Percentiles rank a stretch among this genome's conserved stretches.
Evolutionary conservation across 371 early-diverging fungal genomes (phyloP).

Genomic region (Mortierella sp.): DNA sequence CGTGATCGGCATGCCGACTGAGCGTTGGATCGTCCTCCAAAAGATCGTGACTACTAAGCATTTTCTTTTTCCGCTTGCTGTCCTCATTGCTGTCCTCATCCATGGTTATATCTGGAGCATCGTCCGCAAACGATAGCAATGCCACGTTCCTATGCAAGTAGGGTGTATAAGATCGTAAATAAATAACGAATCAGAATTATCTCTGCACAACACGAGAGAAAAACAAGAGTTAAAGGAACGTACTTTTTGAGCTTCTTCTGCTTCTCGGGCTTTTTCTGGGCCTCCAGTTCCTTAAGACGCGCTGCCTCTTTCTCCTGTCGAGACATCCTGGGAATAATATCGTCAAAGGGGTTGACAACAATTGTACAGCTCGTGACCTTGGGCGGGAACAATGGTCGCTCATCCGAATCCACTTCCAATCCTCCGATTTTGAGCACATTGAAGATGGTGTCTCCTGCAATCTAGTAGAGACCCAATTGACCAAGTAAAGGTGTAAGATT

Average conservation of each 20-base stretch:
- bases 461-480: slow-evolving; percentile 52
- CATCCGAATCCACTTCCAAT: slow-evolving; percentile 81
- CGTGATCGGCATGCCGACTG: slow-evolving; percentile 61
- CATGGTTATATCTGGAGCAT: slow-evolving; percentile 73
- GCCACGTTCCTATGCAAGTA: slow-evolving; percentile 73
- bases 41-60: slow-evolving; percentile 88
- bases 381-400: slow-evolving; percentile 87
- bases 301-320: slow-evolving; percentile 67
- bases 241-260: slow-evolving; percentile 77
- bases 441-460: slow-evolving; percentile 93
- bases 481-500: not conserved
- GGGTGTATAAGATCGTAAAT: not conserved
- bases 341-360: slow-evolving; percentile 91
- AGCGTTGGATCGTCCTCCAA: slow-evolving; percentile 68
- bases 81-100: slow-evolving; percentile 42
- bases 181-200: not conserved
- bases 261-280: slow-evolving; percentile 63
- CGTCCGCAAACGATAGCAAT: slow-evolving; percentile 92
- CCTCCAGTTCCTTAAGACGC: slow-evolving; percentile 58
- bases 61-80: slow-evolving; percentile 51
- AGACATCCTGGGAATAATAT: slow-evolving; percentile 88
- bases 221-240: not conserved
- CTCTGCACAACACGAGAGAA: not conserved
- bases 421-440: slow-evolving; percentile 91
- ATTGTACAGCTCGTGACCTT: slow-evolving; percentile 77